Conservation (phyloP, 257 asterid genomes). For the Dorcoceras hygrometricum region DNA sequence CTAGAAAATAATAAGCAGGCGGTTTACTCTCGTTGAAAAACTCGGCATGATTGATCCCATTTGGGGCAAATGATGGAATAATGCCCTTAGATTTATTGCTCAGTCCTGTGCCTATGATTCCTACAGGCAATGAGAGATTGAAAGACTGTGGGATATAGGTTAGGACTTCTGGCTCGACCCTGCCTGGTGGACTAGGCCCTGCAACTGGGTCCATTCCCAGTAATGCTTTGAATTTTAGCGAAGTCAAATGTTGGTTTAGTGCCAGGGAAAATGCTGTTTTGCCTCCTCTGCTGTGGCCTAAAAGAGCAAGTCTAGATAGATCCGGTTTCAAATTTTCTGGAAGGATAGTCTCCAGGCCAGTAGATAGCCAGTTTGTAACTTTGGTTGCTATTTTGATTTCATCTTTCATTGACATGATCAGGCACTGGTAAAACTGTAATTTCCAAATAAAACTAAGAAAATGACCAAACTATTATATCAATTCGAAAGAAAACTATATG, state of each 20-base stretch:
- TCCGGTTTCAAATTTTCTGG: constrained; percentile 43
- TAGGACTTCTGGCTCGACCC: constrained; percentile 46
- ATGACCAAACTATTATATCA: too few relatives aligned
- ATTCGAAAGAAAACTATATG: background rate
- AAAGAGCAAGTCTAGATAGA: constrained; percentile 41
- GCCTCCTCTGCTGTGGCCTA: constrained; percentile 77
- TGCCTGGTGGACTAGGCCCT: constrained; percentile 26
- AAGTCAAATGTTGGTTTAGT: constrained; percentile 31
- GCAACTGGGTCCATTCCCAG: constrained; percentile 69
- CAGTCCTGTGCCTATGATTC: constrained; percentile 55
- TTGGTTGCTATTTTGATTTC: constrained; percentile 42
- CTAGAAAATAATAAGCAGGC: constrained; percentile 63
- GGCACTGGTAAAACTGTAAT: constrained; percentile 34
- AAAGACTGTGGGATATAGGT: constrained; percentile 51
- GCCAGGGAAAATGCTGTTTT: constrained; percentile 58
- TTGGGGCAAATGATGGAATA: constrained; percentile 49
- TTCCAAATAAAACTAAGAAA: background rate
- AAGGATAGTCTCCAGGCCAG: constrained; percentile 32
- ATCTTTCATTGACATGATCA: constrained; percentile 33
- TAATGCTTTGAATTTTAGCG: constrained; percentile 53
- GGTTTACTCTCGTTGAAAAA: constrained; percentile 70
- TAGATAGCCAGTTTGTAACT: constrained; percentile 48
- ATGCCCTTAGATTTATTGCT: constrained; percentile 41
- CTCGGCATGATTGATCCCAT: constrained; percentile 61
- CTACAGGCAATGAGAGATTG: constrained; percentile 43